These are phyloP conservation scores for Blastomyces parvus DNA, from an alignment of 2,329 filamentous ascomycete species.

Conservation along the genomic window DNA sequence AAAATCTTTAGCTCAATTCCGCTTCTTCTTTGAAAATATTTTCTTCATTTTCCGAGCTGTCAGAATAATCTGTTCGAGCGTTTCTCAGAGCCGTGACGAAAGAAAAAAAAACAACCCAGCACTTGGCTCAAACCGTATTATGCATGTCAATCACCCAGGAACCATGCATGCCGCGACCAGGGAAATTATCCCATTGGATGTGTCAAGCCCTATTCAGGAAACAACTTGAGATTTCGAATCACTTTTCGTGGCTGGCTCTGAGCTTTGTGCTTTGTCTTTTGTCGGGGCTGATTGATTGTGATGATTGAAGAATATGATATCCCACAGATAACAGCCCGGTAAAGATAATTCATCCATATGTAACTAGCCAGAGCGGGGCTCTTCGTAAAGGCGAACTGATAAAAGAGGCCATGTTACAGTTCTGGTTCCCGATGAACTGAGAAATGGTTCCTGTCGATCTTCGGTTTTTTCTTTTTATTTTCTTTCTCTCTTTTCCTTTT, in stretches of 20 bases:
- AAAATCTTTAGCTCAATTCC: background rate
- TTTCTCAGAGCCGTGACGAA: background rate
- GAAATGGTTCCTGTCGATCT: constrained; percentile 1
- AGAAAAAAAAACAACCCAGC: background rate
- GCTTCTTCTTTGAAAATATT: background rate
- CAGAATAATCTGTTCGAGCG: no score
- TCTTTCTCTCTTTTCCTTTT: background rate
- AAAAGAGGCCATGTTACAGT: background rate
- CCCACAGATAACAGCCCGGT: background rate
- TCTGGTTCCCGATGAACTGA: background rate
- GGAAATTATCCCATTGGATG: constrained; percentile 1
- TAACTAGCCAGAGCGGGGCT: no score
- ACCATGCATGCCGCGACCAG: background rate
- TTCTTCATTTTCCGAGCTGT: background rate
- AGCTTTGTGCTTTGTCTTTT: background rate
- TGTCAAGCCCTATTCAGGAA: background rate
- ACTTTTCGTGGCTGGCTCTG: no score
- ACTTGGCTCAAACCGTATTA: background rate
- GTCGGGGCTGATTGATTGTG: background rate
- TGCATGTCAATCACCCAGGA: background rate
- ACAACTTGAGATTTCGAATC: background rate
- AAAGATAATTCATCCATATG: no score
- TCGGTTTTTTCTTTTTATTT: no score
- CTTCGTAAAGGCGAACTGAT: no score
- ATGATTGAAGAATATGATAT: background rate